Evolutionary conservation across 78 protist species (phyloP), one percentile per base, ranked within the genome.

Genomic region (Thecamonas trahens): DNA sequence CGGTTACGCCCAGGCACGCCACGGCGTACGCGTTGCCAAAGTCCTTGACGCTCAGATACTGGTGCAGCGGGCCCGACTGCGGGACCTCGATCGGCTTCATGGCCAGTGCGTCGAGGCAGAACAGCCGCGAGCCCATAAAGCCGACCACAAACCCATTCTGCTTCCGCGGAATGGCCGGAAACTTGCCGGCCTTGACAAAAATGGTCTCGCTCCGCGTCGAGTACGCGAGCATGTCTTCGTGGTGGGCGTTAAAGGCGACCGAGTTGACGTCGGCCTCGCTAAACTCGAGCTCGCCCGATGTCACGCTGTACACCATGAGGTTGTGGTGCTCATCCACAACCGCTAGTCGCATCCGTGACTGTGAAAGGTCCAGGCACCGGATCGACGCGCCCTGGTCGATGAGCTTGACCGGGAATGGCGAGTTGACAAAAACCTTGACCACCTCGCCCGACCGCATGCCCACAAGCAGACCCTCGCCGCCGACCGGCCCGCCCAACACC

Each of bases 21-120:
- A 83, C 70, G n/a, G 31, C 45, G 67, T 79, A 79, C 2, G 93
- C 93, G 7, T 24, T 55, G 22, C 1, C 59, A 45, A 49, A 80
- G 67, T 72, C 74, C 15, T 26, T 2, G 31, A 47, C 17, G 42
- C 76, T 82, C 15, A 88, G 42, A 79, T 79, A 88, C 35, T 59
- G 67, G 61, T 69, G 50, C 59, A 83, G 15, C 0, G 84, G 3
- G 28, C 64, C 68, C 20, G 78, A 53, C 29, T 88, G 87, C 15
- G 95, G 95, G 26, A 90, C 89, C 65, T 89, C 87, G 58, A 80
- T 42, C 42, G 87, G 29, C 29, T 72, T 2, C 88, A 89, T 77
- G 32, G 64, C n/a, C 24, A 59, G 17, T 35, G 20, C 34, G 55
- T 85, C 81, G 24, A 89, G 82, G 60, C 88, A 79, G 68, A 76